Evolutionary conservation across 164 flowering plant species (phyloP), one percentile per base, ranked within the genome.

Genomic region (Aristolochia fimbriata): DNA sequence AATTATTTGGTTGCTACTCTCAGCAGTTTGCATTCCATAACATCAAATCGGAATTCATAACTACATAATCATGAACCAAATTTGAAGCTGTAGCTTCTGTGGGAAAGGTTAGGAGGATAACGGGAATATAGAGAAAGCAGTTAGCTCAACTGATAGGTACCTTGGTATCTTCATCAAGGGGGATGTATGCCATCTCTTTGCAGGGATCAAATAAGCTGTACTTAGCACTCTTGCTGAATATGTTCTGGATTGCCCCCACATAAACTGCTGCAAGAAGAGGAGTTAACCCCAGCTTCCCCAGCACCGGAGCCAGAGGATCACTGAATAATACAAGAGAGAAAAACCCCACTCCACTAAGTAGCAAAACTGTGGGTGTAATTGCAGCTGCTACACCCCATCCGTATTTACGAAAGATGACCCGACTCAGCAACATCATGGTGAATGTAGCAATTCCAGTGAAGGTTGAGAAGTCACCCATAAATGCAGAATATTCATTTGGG

Each of bases 371-470:
- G 8, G 73, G 73, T 41, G 73, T 70, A 59, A 70, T 70, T 15
- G 70, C 63, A 47, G 73, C 73, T 15, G 73, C 73, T 19, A 70
- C 69, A 57, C 73, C 73, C 73, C 73, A 70, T 58, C 73, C 73
- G 43, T 62, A 70, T 70, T 65, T 70, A 56, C 69, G 69, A 33
- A 70, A 70, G 50, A 70, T 70, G 55, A 70, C 48, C 37, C 69
- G 66, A 54, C 73, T 70, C 14, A 70, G 66, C 47, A 70, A 53
- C 73, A 70, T 70, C 73, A 70, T 70, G 31, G 66, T 51, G 55
- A 70, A 70, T 30, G 73, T 70, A n/a, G 66, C 69, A 24, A 70
- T 41, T 57, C 73, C 73, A 21, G 73, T 70, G 57, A 55, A 59
- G 25, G 69, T 27, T 47, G 73, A 70, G 53, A 70, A 70, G 62